Base-by-base conservation (phyloP, 192 early-diverging fungal species). In the Coemansia furcata region DNA sequence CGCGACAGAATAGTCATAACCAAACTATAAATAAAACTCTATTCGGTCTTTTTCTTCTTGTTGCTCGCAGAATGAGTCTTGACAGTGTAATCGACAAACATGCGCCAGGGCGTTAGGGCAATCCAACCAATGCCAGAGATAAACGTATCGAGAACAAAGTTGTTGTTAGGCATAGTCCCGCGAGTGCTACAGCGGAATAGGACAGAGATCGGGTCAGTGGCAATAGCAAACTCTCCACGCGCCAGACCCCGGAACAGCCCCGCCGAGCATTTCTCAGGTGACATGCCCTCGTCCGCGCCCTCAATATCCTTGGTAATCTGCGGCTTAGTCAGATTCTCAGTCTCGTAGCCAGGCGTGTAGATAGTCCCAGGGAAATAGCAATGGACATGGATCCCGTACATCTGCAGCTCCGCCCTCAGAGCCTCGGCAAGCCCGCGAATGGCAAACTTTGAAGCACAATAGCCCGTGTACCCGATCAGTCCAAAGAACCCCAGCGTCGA, bases 341-440 rank as follows among this genome's bases (percentile, higher is more conserved):
- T 65, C 47, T 88, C 88, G 60, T 84, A 91, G 11, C 91, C 91
- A 42, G 89, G 89, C 2, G 88, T 86, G 33, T 85, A 78, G 50
- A 93, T 91, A 1, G 83, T 87, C 14, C 89, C 91, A 0, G 91
- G 88, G 60, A 87, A 90, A 62, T 87, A 93, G 66, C 89, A 88
- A 54, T 91, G 89, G 11, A 88, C 83, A 32, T 68, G 65, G 68
- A 93, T 91, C 4, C 63, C 77, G 66, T 93, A 88, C 36, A 84
- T 74, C 47, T 77, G 71, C 37, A 91, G 71, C 67, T 93, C 91
- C 44, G 86, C 83, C 3, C 90, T 83, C 21, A 93, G 71, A 0
- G 84, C 77, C 68, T 93, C 91, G 5, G 88, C 87, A 59, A 93
- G 71, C 37, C 90, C 90, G 43, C 89, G 87, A 7, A 93, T 62